Evolutionary conservation across 352 stramenopile species (phyloP), one percentile per base, ranked within the genome.

Genomic region (Phytophthora constricta): DNA sequence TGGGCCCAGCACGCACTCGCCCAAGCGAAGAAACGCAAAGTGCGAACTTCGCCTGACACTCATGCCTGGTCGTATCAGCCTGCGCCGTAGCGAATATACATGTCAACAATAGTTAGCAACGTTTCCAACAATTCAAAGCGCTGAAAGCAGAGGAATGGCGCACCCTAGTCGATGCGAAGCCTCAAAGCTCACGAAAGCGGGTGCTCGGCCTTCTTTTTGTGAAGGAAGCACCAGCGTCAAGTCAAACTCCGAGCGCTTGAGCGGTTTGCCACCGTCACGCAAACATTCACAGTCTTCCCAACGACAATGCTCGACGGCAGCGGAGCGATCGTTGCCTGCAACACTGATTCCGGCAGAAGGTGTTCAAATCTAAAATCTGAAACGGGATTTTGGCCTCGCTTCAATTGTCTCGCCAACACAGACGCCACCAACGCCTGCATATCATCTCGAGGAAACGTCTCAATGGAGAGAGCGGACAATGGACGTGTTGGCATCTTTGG

Each of bases 151-250:
- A 76, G n/a, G n/a, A n/a, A n/a, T n/a, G n/a, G n/a, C 72, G 49
- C 78, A 92, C 82, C 82, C 82, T 50, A 93, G 73, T n/a, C 77
- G 82, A 50, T 91, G 82, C 7, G 75, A 84, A 31, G 80, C 74
- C 57, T 93, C 84, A 39, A 93, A 90, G 14, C 73, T 74, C 46
- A 91, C 63, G 58, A 77, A 86, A 4, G 28, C 42, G n/a, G 59
- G 33, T 20, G 19, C 25, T 23, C 20, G 51, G 23, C 39, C 26
- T 22, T 66, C 25, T 13, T 22, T 47, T 42, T 58, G 54, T 9
- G 46, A 57, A 39, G 80, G 75, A 45, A 87, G 45, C 37, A 90
- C 66, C 34, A 93, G 70, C 55, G 83, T 84, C 59, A 93, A 83
- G 68, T 93, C 85, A 65, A 86, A 91, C 51, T 74, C 72, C 11